Evolutionary conservation across 2,329 filamentous ascomycete species (phyloP).

Genomic region (Penicillium sp.): DNA sequence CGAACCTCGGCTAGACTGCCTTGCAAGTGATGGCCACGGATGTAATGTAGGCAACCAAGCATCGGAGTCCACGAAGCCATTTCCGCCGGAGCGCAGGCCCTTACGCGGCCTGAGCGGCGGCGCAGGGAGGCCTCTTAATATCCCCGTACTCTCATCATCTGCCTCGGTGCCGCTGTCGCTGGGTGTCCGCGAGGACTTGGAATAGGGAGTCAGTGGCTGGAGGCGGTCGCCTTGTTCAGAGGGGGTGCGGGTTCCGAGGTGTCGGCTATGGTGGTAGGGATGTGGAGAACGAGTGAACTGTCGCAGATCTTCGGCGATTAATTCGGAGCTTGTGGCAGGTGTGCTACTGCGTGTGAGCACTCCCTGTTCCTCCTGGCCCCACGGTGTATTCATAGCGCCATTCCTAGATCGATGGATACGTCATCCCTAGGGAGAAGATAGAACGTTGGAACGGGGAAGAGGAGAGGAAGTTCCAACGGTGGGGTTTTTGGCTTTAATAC

Average conservation of each 20-base stretch:
- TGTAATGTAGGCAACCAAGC: conserved; percentile 31
- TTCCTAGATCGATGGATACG: conserved; percentile 29
- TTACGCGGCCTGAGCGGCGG: conserved; percentile 73
- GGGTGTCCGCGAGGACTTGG: conserved; percentile 59
- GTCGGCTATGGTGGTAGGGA: conserved; percentile 65
- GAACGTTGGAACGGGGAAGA: neutral
- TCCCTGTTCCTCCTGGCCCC: conserved; percentile 31
- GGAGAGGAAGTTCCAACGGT: neutral
- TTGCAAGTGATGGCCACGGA: conserved; percentile 34
- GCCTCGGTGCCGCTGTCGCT: conserved; percentile 95
- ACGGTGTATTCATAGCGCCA: conserved; percentile 36
- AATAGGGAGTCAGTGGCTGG: conserved; percentile 25
- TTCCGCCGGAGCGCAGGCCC: conserved; percentile 60
- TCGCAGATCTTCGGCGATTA: conserved; percentile 40
- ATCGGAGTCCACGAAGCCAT: conserved; percentile 25
- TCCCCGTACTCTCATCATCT: conserved; percentile 78
- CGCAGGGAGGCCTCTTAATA: conserved; percentile 80
- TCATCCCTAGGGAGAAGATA: conserved; percentile 26
- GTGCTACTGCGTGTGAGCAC: conserved; percentile 21
- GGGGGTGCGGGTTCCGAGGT: conserved; percentile 53
- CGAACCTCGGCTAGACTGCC: conserved; percentile 27
- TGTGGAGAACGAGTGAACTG: conserved; percentile 64
- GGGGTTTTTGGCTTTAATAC: neutral
- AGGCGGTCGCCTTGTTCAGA: conserved; percentile 36
- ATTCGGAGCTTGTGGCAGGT: conserved; percentile 17